Percentiles rank a stretch among this genome's conserved stretches.
Conservation (phyloP, 345 rosid genomes). For the Camelina laxa region DNA sequence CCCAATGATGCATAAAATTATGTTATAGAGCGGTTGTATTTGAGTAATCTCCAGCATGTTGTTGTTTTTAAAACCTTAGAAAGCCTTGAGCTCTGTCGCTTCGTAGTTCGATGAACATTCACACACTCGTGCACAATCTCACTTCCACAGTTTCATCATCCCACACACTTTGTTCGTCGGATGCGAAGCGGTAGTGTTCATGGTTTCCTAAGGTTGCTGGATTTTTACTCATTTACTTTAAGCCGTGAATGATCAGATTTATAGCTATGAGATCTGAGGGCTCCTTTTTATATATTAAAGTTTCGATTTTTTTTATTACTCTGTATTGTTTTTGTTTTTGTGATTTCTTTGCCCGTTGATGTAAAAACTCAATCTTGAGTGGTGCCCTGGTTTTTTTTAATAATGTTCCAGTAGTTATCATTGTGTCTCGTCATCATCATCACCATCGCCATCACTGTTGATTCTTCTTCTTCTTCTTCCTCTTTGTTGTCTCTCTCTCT, state of each 20-base stretch:
- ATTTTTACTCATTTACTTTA: slow-evolving; percentile 36
- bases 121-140: slow-evolving; percentile 30
- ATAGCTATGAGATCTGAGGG: slow-evolving; percentile 72
- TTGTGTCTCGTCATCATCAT: slow-evolving; percentile 19
- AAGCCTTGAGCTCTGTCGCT: slow-evolving; percentile 13
- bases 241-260: slow-evolving; percentile 47
- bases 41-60: slow-evolving; percentile 37
- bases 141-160: neutral
- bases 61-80: neutral
- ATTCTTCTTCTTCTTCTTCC: slow-evolving; percentile 14
- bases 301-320: slow-evolving; percentile 5
- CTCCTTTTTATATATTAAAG: slow-evolving; percentile 4
- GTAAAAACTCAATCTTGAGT: slow-evolving; percentile 8
- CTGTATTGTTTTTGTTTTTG: no score
- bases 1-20: slow-evolving; percentile 40
- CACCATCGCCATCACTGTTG: neutral
- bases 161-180: slow-evolving; percentile 15
- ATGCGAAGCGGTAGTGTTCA: slow-evolving; percentile 8
- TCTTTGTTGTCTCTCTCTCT: slow-evolving; percentile 31
- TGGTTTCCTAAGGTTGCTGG: slow-evolving; percentile 43
- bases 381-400: slow-evolving; percentile 35
- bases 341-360: slow-evolving; percentile 22
- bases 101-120: slow-evolving; percentile 22
- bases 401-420: neutral
- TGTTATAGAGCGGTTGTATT: slow-evolving; percentile 43